Evolutionary conservation across 2,329 filamentous ascomycete species (phyloP).

Genomic region (Dothistroma pini): DNA sequence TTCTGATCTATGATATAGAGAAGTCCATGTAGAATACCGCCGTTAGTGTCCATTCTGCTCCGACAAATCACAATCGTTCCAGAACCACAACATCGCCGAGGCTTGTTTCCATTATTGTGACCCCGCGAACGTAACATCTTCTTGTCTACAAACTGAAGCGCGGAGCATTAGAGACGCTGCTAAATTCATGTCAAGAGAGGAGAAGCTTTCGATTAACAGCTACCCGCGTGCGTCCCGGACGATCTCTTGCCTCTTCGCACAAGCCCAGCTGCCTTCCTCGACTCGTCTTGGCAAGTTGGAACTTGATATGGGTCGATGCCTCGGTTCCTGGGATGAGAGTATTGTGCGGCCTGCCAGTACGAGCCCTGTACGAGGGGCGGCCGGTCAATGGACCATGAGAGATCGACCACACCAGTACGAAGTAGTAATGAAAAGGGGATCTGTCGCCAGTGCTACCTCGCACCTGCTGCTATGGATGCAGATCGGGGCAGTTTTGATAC

Average conservation of each 20-base stretch:
- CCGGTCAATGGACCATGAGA: neutral
- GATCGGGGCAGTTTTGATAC: neutral
- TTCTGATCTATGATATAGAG: neutral
- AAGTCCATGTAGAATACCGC: neutral
- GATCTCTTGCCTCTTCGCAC: neutral
- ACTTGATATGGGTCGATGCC: neutral
- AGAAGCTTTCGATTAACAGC: constrained; percentile 3
- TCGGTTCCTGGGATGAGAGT: neutral
- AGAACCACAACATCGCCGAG: neutral
- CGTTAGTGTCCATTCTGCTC: neutral
- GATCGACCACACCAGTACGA: neutral
- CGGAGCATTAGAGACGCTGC: neutral
- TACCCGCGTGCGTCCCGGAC: neutral
- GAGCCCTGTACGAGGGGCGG: neutral
- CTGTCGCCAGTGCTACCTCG: neutral
- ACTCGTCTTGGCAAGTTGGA: neutral
- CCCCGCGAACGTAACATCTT: neutral
- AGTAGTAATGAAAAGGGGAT: too few relatives aligned
- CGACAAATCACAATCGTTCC: neutral
- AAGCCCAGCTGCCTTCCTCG: neutral
- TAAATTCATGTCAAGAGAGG: constrained; percentile 4
- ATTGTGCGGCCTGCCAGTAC: neutral
- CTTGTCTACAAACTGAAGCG: neutral
- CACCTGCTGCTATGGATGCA: neutral
- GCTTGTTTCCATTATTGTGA: neutral